phyloP scores from a whole-genome alignment of 345 rosid genomes.

The Aethionema arabicum region DNA sequence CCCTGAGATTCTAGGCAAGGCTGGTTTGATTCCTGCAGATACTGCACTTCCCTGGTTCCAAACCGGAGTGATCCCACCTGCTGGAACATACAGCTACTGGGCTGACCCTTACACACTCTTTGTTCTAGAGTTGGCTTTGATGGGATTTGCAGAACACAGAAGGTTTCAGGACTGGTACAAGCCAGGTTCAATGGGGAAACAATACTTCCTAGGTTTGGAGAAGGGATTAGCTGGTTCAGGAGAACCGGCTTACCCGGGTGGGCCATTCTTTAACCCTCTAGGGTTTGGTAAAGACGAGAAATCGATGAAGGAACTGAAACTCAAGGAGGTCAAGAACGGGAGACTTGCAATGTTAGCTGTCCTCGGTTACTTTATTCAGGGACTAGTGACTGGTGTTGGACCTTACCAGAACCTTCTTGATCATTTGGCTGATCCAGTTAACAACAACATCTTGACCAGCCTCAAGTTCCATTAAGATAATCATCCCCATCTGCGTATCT shows the following conservation, averaged over 20 bases:
- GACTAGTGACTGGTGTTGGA: conserved; percentile 82
- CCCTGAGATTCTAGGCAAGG: conserved; percentile 86
- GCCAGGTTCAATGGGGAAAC: conserved; percentile 90
- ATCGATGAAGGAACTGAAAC: conserved; percentile 80
- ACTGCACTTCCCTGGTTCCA: conserved; percentile 96
- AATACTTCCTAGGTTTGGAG: conserved; percentile 88
- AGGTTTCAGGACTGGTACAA: conserved; percentile 91
- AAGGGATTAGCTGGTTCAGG: conserved; percentile 85
- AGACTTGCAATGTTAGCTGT: conserved; percentile 91
- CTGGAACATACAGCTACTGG: conserved; percentile 95
- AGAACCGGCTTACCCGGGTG: conserved; percentile 85
- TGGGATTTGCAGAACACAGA: conserved; percentile 98
- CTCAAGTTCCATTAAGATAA: conserved; percentile 78
- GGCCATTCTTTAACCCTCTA: conserved; percentile 92
- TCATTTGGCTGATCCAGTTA: conserved; percentile 89
- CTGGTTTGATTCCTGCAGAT: conserved; percentile 74
- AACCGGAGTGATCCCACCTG: conserved; percentile 97
- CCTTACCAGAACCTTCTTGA: conserved; percentile 95
- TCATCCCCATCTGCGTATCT: conserved; percentile 3
- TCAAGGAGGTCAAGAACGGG: conserved; percentile 95
- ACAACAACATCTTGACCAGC: conserved; percentile 93
- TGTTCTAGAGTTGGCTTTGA: conserved; percentile 86
- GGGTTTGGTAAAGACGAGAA: conserved; percentile 92
- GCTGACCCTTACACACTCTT: conserved; percentile 89
- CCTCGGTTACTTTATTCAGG: conserved; percentile 77